Base-by-base conservation (phyloP, 2,329 filamentous ascomycete species). In the Talaromyces pinophilus region DNA sequence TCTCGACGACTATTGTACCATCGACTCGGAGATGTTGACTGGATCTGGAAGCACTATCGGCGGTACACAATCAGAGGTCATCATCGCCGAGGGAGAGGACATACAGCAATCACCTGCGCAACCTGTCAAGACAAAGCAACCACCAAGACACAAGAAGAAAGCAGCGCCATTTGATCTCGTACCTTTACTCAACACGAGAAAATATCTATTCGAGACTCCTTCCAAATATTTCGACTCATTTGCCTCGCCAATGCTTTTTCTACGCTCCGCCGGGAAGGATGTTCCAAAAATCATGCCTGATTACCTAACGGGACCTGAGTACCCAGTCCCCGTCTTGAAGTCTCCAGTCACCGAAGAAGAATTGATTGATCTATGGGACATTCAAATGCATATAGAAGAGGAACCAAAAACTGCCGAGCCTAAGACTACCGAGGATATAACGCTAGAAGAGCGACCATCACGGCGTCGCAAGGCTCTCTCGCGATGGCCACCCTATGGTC, bases 191-290 rank as follows among this genome's bases (percentile, higher is more conserved):
- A 62, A 76, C 35, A 77, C 77, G 0, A 75, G 80, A 3, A 73
- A 74, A 33, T 61, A 57, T 7, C 72, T 80, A 22, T 82, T 82
- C 67, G 50, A 70, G 7, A 74, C 71, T 0, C 77, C 79, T 22
- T 75, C 77, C 33, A 73, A 73, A 11, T 81, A 77, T 68, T 82
- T 82, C 55, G 80, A 82, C 66, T 69, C 78, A 0, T 82, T 82
- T 65, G 79, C 80, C 0, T 81, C 78, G 3, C 80, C 80, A 0
- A 70, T 78, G 3, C 68, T 82, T 6, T 80, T 82, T 59, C 74
- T 82, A 8, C 77, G 80, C 25, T 78, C 80, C 0, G 69, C 80
- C 0, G 80, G 79, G 0, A 74, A 76, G 61, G 77, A 80, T 52
- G 77, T 77, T 5, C 80, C 78, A 1, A 70, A 69, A 3, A 40